These are phyloP conservation scores for Globisporangium takayamanum DNA, from an alignment of 352 stramenopile genomes.

Conservation along the genomic window DNA sequence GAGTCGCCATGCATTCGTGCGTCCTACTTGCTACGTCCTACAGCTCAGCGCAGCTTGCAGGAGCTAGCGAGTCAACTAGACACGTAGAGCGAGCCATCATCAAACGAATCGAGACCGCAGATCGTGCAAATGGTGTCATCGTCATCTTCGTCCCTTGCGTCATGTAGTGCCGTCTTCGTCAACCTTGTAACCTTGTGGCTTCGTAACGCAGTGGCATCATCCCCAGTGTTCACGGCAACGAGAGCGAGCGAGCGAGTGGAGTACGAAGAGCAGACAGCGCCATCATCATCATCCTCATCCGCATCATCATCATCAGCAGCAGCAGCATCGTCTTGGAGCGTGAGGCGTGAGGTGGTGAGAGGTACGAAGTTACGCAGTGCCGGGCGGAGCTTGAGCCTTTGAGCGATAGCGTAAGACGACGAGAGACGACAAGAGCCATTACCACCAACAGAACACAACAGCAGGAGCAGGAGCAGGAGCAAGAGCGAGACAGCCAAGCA, in stretches of 20 bases:
- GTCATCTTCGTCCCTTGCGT: no score
- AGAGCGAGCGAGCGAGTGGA: not conserved
- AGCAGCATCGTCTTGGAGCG: constrained; percentile 9
- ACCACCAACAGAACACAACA: constrained; percentile 14
- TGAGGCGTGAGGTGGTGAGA: constrained; percentile 3
- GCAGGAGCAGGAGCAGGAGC: constrained; percentile 2
- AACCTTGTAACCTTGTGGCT: no score
- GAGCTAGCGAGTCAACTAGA: no score
- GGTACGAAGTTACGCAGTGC: constrained; percentile 31
- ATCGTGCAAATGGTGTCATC: no score
- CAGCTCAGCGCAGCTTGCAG: no score
- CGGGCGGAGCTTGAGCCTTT: constrained; percentile 64
- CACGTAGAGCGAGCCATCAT: no score
- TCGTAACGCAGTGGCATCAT: no score
- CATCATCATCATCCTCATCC: constrained; percentile 13
- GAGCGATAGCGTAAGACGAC: constrained; percentile 10
- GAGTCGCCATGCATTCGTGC: no score
- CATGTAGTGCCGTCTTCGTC: no score
- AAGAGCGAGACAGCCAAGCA: constrained; percentile 11
- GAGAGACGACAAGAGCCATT: constrained; percentile 28
- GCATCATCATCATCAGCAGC: constrained; percentile 11
- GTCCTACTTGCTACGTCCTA: no score
- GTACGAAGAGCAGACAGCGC: constrained; percentile 7
- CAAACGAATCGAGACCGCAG: no score
- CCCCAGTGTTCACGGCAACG: no score